Conservation (phyloP, 192 early-diverging fungal genomes). For the Obelidium mucronatum region DNA sequence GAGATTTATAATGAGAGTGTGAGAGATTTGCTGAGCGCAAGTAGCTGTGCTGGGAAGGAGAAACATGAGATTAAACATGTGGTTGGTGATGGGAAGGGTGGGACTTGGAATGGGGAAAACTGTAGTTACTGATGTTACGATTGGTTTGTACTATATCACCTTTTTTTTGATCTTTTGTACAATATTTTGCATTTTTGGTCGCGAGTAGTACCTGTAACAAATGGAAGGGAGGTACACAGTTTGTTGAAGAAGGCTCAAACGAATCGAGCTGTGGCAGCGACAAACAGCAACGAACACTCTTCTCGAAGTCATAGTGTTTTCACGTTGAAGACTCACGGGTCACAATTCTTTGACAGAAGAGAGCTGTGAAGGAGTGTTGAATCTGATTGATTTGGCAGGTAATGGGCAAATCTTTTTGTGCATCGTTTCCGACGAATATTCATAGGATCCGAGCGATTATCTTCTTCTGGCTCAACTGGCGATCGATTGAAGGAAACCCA, state of each 20-base stretch:
- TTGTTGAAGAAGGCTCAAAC: constrained; percentile 78
- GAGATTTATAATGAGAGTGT: constrained; percentile 98
- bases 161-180: too few species aligned
- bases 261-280: constrained; percentile 91
- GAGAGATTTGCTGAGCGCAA: constrained; percentile 75
- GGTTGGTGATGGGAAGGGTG: too few species aligned
- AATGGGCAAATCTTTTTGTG: too few species aligned
- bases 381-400: constrained; percentile 95
- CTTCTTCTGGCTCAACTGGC: constrained; percentile 81
- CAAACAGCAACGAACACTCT: constrained; percentile 91
- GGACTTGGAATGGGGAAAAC: too few species aligned
- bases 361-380: constrained; percentile 76
- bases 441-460: constrained; percentile 77
- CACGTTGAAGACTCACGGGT: constrained; percentile 79
- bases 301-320: constrained; percentile 96
- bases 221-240: constrained; percentile 73
- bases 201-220: constrained; percentile 67
- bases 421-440: background rate
- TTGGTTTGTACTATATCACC: constrained; percentile 46
- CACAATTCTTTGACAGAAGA: constrained; percentile 78
- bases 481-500: constrained; percentile 92
- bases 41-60: constrained; percentile 37
- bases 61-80: constrained; percentile 90
- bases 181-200: background rate
- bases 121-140: constrained; percentile 77